Percentiles rank a stretch among this genome's conserved stretches.
Conservation (phyloP, 2,329 filamentous ascomycete genomes). For the Fusarium goolgardi region DNA sequence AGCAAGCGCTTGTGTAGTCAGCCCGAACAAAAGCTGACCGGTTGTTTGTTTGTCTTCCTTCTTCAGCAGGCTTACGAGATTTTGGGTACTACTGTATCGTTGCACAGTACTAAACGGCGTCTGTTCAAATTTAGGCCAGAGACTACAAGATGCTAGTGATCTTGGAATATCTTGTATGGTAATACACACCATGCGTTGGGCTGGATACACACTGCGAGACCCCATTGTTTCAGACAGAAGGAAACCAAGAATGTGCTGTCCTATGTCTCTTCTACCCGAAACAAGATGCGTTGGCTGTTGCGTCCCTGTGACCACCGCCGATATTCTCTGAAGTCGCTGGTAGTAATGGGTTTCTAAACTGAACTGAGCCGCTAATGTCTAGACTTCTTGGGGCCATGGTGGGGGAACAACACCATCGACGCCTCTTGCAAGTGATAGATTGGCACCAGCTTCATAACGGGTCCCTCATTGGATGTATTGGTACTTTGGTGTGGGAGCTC, state of each 20-base stretch:
- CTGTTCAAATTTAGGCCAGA: background rate
- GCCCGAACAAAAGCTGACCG: conserved; percentile 15
- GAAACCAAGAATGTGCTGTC: background rate
- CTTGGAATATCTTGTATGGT: conserved; percentile 34
- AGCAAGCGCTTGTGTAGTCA: conserved; percentile 12
- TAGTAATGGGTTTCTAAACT: conserved; percentile 4
- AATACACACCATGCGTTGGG: conserved; percentile 17
- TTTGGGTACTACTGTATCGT: conserved; percentile 11
- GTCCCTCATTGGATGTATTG: conserved; percentile 30
- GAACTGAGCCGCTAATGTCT: conserved; percentile 26
- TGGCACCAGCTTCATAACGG: conserved; percentile 14
- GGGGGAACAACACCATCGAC: conserved; percentile 28
- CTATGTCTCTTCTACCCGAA: conserved; percentile 25
- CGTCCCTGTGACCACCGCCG: conserved; percentile 1
- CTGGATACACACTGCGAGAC: conserved; percentile 14
- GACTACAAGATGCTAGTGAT: conserved; percentile 29
- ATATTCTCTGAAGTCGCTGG: background rate
- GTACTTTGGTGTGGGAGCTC: conserved; percentile 32
- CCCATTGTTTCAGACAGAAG: conserved; percentile 23
- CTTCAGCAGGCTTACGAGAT: conserved; percentile 39
- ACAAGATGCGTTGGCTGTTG: conserved; percentile 20
- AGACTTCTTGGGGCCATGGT: conserved; percentile 35
- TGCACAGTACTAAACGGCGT: background rate
- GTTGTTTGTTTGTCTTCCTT: conserved; percentile 10
- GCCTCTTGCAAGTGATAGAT: conserved; percentile 26